These are phyloP conservation scores for Lentithecium fluviatile DNA, from an alignment of 495 filamentous ascomycete species.

Conservation along the genomic window DNA sequence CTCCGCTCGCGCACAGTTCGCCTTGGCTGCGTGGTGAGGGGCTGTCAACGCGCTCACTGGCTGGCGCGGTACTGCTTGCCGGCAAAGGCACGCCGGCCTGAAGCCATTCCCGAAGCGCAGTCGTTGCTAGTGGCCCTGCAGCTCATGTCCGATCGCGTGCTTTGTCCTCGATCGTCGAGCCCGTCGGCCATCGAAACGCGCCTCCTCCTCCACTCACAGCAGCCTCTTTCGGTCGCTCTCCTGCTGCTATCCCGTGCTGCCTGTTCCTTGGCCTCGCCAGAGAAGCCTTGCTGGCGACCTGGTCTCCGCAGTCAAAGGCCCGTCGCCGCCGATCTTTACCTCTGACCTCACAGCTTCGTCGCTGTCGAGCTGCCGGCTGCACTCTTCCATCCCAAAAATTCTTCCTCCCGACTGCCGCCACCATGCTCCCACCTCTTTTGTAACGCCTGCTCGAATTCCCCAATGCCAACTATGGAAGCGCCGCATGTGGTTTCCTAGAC, in stretches of 20 bases:
- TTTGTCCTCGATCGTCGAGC: neutral
- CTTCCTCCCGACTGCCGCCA: neutral
- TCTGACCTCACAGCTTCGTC: constrained; percentile 26
- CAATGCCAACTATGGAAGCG: constrained; percentile 4
- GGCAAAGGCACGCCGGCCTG: too few relatives aligned
- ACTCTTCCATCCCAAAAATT: neutral
- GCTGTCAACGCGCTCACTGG: too few relatives aligned
- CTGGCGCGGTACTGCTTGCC: too few relatives aligned
- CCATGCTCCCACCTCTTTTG: neutral
- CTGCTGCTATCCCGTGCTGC: too few relatives aligned
- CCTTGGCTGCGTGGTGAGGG: too few relatives aligned
- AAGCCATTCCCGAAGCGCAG: too few relatives aligned
- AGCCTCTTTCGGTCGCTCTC: too few relatives aligned
- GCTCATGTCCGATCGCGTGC: too few relatives aligned
- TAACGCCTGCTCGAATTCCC: neutral
- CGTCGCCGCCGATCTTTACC: neutral
- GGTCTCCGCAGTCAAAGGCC: neutral
- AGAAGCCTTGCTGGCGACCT: neutral
- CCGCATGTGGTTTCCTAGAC: constrained; percentile 12
- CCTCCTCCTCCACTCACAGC: neutral
- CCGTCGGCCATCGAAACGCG: constrained; percentile 13
- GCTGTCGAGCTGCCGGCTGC: neutral
- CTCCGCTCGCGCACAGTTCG: too few relatives aligned
- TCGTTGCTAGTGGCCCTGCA: too few relatives aligned
- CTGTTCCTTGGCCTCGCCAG: neutral